Percentiles rank a stretch among this genome's conserved stretches.
Evolutionary conservation across 2,329 filamentous ascomycete genomes (phyloP).

Genomic region (Cephalotrichum gorgonifer): DNA sequence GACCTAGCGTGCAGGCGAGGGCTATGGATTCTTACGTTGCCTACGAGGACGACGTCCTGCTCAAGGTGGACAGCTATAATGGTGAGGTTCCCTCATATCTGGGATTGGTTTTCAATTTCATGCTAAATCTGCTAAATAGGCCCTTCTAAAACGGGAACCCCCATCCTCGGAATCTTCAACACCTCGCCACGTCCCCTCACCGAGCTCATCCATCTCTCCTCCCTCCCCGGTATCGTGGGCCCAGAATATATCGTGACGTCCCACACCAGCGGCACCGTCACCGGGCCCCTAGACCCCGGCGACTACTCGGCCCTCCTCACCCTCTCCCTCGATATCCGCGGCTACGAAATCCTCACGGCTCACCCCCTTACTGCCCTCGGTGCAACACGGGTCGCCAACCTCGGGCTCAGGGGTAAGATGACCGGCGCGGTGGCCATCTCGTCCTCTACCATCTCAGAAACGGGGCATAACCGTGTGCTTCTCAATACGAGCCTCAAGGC

Average conservation of each 20-base stretch:
- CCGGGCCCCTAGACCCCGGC: slow-evolving; percentile 34
- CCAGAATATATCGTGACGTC: slow-evolving; percentile 62
- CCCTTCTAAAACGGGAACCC: slow-evolving; percentile 54
- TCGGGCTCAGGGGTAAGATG: slow-evolving; percentile 83
- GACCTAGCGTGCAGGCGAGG: slow-evolving; percentile 66
- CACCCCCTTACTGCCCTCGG: slow-evolving; percentile 49
- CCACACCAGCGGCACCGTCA: slow-evolving; percentile 57
- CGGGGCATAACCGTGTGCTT: slow-evolving; percentile 46
- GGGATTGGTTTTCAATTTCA: too few relatives aligned
- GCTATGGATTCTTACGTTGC: slow-evolving; percentile 62
- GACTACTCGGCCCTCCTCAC: slow-evolving; percentile 42
- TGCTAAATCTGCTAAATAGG: slow-evolving; percentile 20
- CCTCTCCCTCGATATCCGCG: slow-evolving; percentile 50
- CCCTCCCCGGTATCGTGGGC: slow-evolving; percentile 60
- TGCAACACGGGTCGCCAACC: slow-evolving; percentile 41
- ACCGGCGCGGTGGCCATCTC: slow-evolving; percentile 72
- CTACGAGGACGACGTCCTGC: slow-evolving; percentile 61
- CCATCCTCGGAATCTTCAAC: slow-evolving; percentile 81
- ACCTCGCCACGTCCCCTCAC: slow-evolving; percentile 50
- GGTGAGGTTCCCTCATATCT: slow-evolving; percentile 33
- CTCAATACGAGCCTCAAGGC: slow-evolving; percentile 68
- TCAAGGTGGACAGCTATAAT: slow-evolving; percentile 73
- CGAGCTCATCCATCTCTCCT: slow-evolving; percentile 59
- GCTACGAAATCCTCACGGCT: slow-evolving; percentile 74
- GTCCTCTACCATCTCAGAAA: slow-evolving; percentile 45